phyloP scores from a whole-genome alignment of 2,329 filamentous ascomycete genomes.

The Fusarium citri region DNA sequence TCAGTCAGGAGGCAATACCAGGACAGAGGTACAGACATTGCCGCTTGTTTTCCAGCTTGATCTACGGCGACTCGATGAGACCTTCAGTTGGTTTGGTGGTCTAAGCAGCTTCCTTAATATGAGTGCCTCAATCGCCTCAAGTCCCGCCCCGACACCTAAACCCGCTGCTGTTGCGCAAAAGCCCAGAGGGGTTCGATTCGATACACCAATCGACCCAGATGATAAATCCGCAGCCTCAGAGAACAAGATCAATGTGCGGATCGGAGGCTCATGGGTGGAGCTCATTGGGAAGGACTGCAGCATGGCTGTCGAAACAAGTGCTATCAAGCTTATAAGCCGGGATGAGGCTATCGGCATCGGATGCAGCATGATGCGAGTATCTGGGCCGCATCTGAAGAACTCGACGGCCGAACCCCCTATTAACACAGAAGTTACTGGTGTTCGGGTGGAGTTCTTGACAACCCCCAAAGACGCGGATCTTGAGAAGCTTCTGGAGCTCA shows the following conservation, averaged over 20 bases:
- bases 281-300: conserved; percentile 83
- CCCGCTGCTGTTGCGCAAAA: conserved; percentile 57
- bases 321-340: conserved; percentile 83
- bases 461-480: conserved; percentile 83
- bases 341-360: conserved; percentile 77
- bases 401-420: conserved; percentile 69
- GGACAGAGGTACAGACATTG: conserved; percentile 77
- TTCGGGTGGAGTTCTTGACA: conserved; percentile 78
- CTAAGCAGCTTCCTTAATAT: conserved; percentile 91
- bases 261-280: conserved; percentile 81
- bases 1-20: conserved; percentile 57
- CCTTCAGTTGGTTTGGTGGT: conserved; percentile 88
- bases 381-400: conserved; percentile 73
- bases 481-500: conserved; percentile 82
- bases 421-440: conserved; percentile 70
- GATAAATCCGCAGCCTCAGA: conserved; percentile 60
- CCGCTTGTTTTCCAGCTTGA: conserved; percentile 83
- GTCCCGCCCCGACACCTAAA: conserved; percentile 63
- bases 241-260: conserved; percentile 79
- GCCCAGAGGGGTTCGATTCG: conserved; percentile 68
- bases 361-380: conserved; percentile 79
- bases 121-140: conserved; percentile 84
- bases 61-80: conserved; percentile 84
- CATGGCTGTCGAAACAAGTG: conserved; percentile 79
- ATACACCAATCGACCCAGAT: conserved; percentile 62